Evolutionary conservation across 306 rosid species (phyloP), one percentile per base, ranked within the genome.

Genomic region (Gynostemma pentaphyllum): DNA sequence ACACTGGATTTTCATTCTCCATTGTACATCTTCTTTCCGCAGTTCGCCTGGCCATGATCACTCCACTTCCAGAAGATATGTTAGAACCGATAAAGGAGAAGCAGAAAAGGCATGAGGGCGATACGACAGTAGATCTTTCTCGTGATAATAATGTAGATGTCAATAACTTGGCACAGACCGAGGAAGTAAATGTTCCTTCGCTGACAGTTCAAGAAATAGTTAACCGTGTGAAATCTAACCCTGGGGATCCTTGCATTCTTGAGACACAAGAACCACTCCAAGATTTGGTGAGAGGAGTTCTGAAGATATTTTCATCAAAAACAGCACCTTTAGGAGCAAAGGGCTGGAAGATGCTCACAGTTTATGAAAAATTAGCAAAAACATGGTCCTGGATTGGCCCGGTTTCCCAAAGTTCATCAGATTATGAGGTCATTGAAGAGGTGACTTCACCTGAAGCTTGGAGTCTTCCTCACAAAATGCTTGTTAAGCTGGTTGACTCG

Each of bases 211-310:
- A 79, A 68, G 97, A 89, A 70, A 83, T 94, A 68, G 95, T 89
- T 24, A 72, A 85, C 66, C 95, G 86, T 39, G 90, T 94, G 68
- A 86, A 85, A 78, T 89, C 86, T 16, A 94, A 81, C 69, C 99
- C 99, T 44, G 90, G 90, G 42, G 99, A 94, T 79, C 95, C 99
- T 68, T 81, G 83, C 59, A 84, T 94, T 64, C 97, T 94, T 59
- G 99, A 94, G 86, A 94, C 94, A 0, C 97, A 94, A 75, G 99
- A 94, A 73, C 97, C 99, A 52, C 83, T 89, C 22, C 97, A 89
- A 68, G 99, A 94, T 76, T 81, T 94, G 84, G 95, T 94, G 70
- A 88, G 99, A 75, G 99, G 99, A 68, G 97, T 86, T 76, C 76
- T 94, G 66, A 94, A 87, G 85, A 81, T 89, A 74, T 86, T 94